Evolutionary conservation across 768 basidiomycete species (phyloP).

Genomic region (Phaffia tasmanica): DNA sequence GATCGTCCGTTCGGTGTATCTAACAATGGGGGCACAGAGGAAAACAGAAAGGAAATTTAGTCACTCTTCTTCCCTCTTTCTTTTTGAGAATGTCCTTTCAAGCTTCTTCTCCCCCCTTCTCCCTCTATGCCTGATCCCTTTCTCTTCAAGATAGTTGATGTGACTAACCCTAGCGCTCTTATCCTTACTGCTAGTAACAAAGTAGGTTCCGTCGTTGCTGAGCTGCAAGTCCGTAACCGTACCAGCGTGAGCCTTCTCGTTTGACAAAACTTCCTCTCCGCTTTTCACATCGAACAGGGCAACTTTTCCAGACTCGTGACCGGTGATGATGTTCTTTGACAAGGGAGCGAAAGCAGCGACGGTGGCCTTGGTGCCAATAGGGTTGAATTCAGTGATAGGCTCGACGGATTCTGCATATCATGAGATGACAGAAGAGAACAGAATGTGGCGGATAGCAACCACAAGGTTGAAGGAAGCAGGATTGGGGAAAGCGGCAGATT

Average conservation of each 20-base stretch:
- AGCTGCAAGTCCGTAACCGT: conserved; percentile 81
- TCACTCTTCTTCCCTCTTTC: background rate
- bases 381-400: conserved; percentile 67
- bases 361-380: conserved; percentile 89
- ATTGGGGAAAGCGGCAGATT: background rate
- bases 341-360: conserved; percentile 81
- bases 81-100: background rate
- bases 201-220: conserved; percentile 80
- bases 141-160: background rate
- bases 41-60: background rate
- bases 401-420: conserved; percentile 56
- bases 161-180: conserved; percentile 75
- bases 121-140: background rate
- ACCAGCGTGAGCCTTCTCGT: conserved; percentile 67
- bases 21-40: conserved; percentile 32
- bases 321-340: conserved; percentile 71
- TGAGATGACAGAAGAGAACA: background rate
- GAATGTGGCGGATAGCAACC: background rate
- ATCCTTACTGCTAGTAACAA: conserved; percentile 92
- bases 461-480: background rate
- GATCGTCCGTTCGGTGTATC: conserved; percentile 79
- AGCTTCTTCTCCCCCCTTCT: background rate
- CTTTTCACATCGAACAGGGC: conserved; percentile 78
- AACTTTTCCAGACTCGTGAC: conserved; percentile 92
- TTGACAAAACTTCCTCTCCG: conserved; percentile 69